Evolutionary conservation across 805 yeast species (phyloP), one percentile per base, ranked within the genome.

Genomic region (Candida silvicultrix): DNA sequence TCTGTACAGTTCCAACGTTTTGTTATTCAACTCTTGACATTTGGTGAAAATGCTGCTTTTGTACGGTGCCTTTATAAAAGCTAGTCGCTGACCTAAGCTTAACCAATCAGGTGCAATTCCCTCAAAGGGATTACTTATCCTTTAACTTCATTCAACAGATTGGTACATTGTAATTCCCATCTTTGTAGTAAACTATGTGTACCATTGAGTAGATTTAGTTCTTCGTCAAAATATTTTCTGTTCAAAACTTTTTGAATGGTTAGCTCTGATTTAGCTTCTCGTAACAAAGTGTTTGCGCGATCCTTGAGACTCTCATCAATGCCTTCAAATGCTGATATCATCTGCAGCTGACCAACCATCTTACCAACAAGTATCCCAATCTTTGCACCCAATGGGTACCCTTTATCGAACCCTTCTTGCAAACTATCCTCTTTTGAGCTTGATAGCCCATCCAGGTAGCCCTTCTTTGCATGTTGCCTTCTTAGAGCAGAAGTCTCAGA

Each of bases 381-480:
- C 2, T 57, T 58, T 0, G 94, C 88, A 1, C 98, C 98, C 2
- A 67, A 56, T 0, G 87, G 88, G 53, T 80, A 90, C 0, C 92
- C 92, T 2, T 68, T 72, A 60, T 90, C 95, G 58, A 92, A 90
- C 0, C 96, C 97, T 12, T 67, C 58, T 58, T 90, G 97, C 21
- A 89, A 66, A 37, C 83, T 77, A 8, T 65, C 63, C 52, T 86
- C 95, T 55, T 87, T 83, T 5, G 88, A 78, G 15, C 62, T 64
- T 1, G 87, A 70, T 6, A 90, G 58, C 0, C 97, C 98, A 49
- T 85, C 96, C 5, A 88, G 64, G 54, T 87, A 90, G 0, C 97
- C 98, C 50, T 83, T 83, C 51, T 85, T 86, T 9, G 71, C 71
- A 59, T 90, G 97, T 10, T 71, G 73, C 28, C 90, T 65, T 53